A percentile compares a stretch with the other conserved stretches of the same genome.
These are phyloP conservation scores for Quercus robur DNA, from an alignment of 306 rosid species.

Conservation along the genomic window DNA sequence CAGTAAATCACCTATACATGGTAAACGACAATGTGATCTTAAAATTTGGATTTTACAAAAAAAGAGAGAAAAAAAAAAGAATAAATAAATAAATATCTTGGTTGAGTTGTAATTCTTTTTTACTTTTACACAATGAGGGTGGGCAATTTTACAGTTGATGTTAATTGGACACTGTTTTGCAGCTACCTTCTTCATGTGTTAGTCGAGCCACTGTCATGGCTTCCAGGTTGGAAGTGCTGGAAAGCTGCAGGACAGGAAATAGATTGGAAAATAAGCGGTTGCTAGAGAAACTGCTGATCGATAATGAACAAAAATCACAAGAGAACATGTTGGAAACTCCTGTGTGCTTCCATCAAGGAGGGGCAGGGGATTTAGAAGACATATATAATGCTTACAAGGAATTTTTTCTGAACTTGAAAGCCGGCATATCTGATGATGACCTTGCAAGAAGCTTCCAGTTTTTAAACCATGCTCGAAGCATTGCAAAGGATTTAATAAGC, in stretches of 20 bases:
- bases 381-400: conserved; percentile 31
- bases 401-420: conserved; percentile 50
- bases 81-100: not conserved
- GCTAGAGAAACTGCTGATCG: conserved; percentile 17
- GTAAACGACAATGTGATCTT: not conserved
- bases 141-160: conserved; percentile 6
- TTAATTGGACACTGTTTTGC: conserved; percentile 25
- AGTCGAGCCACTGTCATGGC: conserved; percentile 75
- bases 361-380: conserved; percentile 20
- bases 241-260: conserved; percentile 40
- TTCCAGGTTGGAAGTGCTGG: conserved; percentile 61
- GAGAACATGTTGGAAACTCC: conserved; percentile 20
- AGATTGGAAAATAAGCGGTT: conserved; percentile 28
- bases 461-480: conserved; percentile 55
- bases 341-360: not conserved
- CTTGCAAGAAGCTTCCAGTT: conserved; percentile 36
- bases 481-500: conserved; percentile 48
- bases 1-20: not conserved
- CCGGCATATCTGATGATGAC: conserved; percentile 38
- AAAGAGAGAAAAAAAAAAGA: not conserved
- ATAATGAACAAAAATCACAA: conserved; percentile 31
- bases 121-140: conserved; percentile 5
- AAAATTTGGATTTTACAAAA: not conserved
- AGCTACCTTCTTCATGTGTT: conserved; percentile 73
- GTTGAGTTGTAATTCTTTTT: not conserved